Conservation (phyloP, 1,139 yeast species). For the Spencermartinsiella ligniputridi region DNA sequence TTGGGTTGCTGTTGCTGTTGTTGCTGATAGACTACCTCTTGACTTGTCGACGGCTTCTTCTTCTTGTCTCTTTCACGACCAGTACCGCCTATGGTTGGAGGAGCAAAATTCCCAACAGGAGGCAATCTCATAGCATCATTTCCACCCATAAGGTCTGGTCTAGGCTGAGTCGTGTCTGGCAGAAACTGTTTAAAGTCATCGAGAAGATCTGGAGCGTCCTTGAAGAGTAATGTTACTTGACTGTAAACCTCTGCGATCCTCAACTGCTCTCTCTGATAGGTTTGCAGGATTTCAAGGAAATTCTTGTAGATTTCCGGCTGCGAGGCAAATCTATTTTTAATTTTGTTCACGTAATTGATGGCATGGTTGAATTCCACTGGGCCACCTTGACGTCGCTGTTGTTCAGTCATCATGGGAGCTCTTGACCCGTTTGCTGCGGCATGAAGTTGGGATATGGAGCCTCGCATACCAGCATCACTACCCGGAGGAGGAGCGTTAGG, state of each 20-base stretch:
- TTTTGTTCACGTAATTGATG: conserved; percentile 90
- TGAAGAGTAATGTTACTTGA: conserved; percentile 83
- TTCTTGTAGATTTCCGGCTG: conserved; percentile 96
- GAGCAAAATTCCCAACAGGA: conserved; percentile 94
- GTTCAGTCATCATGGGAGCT: conserved; percentile 20
- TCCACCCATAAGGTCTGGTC: conserved; percentile 16
- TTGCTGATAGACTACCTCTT: conserved; percentile 6
- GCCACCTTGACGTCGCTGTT: conserved; percentile 46
- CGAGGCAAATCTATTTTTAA: conserved; percentile 86
- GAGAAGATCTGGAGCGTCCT: conserved; percentile 88
- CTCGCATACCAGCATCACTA: conserved; percentile 10
- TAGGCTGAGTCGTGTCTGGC: conserved; percentile 67
- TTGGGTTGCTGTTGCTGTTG: conserved; percentile 2
- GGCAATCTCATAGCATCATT: conserved; percentile 55
- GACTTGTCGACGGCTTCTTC: conserved; percentile 13
- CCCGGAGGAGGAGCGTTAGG: not conserved
- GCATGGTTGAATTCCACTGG: conserved; percentile 98
- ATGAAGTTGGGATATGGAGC: conserved; percentile 37
- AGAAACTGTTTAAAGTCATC: conserved; percentile 93
- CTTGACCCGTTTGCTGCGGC: conserved; percentile 38
- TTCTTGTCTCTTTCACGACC: conserved; percentile 11
- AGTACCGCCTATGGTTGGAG: conserved; percentile 41
- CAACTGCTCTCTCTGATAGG: conserved; percentile 92
- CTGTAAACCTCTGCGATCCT: conserved; percentile 93
- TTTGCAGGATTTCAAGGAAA: conserved; percentile 89